Evolutionary conservation across 2,329 filamentous ascomycete genomes (phyloP).

Genomic region (Plectosphaerella sp.): DNA sequence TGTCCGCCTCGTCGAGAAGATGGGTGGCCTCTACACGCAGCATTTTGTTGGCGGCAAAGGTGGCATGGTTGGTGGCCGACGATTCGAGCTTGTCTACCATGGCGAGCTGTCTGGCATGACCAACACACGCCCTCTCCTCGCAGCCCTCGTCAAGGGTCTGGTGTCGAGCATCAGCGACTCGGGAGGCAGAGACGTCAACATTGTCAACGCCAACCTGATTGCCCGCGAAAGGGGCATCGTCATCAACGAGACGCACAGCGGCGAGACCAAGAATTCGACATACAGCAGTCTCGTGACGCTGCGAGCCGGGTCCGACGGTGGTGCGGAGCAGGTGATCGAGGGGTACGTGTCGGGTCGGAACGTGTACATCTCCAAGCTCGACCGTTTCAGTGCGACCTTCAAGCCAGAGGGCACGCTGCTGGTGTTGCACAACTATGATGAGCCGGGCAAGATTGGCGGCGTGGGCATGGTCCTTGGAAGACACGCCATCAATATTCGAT

Average conservation of each 20-base stretch:
- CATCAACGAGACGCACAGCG: slow-evolving; percentile 67
- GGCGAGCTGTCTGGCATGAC: slow-evolving; percentile 66
- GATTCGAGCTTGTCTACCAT: slow-evolving; percentile 74
- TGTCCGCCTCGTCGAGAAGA: slow-evolving; percentile 71
- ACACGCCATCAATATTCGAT: slow-evolving; percentile 72
- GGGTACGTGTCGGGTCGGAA: slow-evolving; percentile 62
- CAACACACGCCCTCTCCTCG: slow-evolving; percentile 75
- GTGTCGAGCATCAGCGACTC: slow-evolving; percentile 63
- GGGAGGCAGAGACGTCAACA: slow-evolving; percentile 68
- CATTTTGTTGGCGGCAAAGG: slow-evolving; percentile 51
- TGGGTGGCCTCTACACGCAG: slow-evolving; percentile 76
- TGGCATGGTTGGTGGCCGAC: slow-evolving; percentile 53
- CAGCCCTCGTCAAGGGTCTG: slow-evolving; percentile 73
- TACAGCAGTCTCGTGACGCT: slow-evolving; percentile 71
- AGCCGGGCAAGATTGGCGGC: slow-evolving; percentile 76
- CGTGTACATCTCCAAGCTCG: slow-evolving; percentile 68
- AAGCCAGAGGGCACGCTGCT: slow-evolving; percentile 68
- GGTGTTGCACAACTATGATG: slow-evolving; percentile 78
- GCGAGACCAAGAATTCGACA: slow-evolving; percentile 55
- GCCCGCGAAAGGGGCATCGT: slow-evolving; percentile 71
- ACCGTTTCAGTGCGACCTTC: slow-evolving; percentile 70
- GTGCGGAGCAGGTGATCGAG: slow-evolving; percentile 46
- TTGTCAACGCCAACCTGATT: slow-evolving; percentile 74
- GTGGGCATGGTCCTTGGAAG: slow-evolving; percentile 68
- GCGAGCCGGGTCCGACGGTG: slow-evolving; percentile 37